phyloP scores from a whole-genome alignment of 306 rosid species.

The Glycine latifolia region DNA sequence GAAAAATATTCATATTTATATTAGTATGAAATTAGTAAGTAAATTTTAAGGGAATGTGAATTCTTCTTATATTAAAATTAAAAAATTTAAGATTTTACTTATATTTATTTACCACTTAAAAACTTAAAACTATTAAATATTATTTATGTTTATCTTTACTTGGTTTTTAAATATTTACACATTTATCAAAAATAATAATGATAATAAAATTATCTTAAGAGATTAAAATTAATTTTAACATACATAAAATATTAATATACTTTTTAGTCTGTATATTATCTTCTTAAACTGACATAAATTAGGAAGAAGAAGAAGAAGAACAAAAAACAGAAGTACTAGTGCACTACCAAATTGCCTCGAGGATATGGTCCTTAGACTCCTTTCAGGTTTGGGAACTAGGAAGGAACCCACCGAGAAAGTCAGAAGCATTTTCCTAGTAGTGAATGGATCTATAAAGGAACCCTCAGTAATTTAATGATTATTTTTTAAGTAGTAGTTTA shows the following conservation, averaged over 20 bases:
- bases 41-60: neutral
- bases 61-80: neutral
- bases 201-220: too few relatives aligned
- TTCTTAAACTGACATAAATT: too few relatives aligned
- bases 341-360: neutral
- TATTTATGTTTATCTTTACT: neutral
- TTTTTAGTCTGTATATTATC: too few relatives aligned
- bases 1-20: neutral
- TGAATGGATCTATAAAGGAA: neutral
- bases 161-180: too few relatives aligned
- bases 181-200: too few relatives aligned
- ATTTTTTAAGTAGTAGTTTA: too few relatives aligned
- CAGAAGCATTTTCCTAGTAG: neutral
- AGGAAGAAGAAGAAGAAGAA: too few relatives aligned
- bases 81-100: neutral
- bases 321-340: too few relatives aligned
- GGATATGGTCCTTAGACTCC: neutral
- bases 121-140: neutral
- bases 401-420: conserved; percentile 1
- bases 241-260: too few relatives aligned
- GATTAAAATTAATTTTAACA: too few relatives aligned
- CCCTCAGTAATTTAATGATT: neutral
- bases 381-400: neutral
- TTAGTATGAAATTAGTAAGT: neutral
- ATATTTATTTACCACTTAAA: neutral